Evolutionary conservation across 176 grass and related monocot genomes (phyloP), one percentile per base, ranked within the genome.

Genomic region (Elaeis guineensis): DNA sequence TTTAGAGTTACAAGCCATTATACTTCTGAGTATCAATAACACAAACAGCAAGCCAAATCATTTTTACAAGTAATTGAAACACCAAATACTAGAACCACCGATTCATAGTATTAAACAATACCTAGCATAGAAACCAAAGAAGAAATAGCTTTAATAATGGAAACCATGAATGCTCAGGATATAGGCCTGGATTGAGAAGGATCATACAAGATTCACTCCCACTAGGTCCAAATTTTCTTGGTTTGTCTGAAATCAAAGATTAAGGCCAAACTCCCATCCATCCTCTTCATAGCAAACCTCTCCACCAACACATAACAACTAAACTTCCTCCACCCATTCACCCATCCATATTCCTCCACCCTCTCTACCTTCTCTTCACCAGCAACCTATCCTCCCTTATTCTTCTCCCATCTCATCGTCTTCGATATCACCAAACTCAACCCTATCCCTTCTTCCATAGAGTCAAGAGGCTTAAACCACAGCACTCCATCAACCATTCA

Each of bases 401-500:
- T 77, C 53, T 80, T 62, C 68, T 89, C 85, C 82, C 78, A 78
- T 64, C 29, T 62, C 67, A 95, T 73, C 65, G 69, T 82, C 61
- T 85, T 79, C 89, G 76, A 80, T 64, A 95, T 44, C 58, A 56
- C 74, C 53, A 50, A 56, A n/a, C 62, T 74, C 69, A 95, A 2
- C 17, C 72, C 85, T 0, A 89, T 24, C 4, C 49, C 49, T 67
- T 72, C 59, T 44, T 75, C 52, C 16, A 16, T 64, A 25, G 51
- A 18, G 48, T 52, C n/a, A 21, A 35, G 29, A 30, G 53, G 48
- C 61, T 48, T 74, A 75, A 95, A 85, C 81, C 85, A 95, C 22
- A 80, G 25, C 57, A 79, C 82, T 44, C 69, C 81, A 55, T 85
- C 81, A 32, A 28, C 51, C 72, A 30, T 63, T 48, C 26, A 85